Evolutionary conservation across 176 grass and related monocot genomes (phyloP).

Genomic region (Zizania latifolia): DNA sequence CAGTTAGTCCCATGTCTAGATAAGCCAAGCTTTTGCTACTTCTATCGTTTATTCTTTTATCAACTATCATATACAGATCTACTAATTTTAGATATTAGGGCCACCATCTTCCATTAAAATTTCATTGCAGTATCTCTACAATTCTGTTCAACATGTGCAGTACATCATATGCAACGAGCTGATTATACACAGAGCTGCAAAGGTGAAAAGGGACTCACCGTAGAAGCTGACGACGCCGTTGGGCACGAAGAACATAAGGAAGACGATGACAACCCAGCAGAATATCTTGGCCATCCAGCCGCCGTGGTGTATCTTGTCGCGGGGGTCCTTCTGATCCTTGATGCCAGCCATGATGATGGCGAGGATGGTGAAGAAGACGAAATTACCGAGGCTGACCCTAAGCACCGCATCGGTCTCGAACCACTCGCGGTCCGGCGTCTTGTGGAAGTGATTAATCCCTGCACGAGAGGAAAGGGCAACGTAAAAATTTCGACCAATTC

Average conservation of each 20-base stretch:
- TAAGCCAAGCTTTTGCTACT: background rate
- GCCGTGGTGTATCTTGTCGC: conserved; percentile 89
- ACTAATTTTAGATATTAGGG: background rate
- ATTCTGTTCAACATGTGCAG: background rate
- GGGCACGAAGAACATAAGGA: conserved; percentile 98
- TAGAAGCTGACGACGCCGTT: conserved; percentile 92
- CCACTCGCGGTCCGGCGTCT: conserved; percentile 96
- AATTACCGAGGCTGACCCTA: conserved; percentile 93
- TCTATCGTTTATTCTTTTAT: background rate
- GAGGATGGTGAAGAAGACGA: conserved; percentile 95
- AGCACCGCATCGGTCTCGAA: conserved; percentile 98
- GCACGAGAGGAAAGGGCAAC: background rate
- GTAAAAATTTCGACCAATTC: background rate
- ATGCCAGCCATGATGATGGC: conserved; percentile 89
- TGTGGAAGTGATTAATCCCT: conserved; percentile 99
- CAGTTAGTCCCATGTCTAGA: no score
- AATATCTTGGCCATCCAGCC: conserved; percentile 99
- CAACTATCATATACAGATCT: background rate
- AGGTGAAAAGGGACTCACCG: conserved; percentile 25
- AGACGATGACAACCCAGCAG: conserved; percentile 76
- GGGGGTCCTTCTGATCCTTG: conserved; percentile 98
- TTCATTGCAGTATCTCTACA: background rate
- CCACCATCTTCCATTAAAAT: background rate
- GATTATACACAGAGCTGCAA: background rate
- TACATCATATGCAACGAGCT: background rate